Evolutionary conservation across 768 basidiomycete species (phyloP).

Genomic region (Lentinula sp.): DNA sequence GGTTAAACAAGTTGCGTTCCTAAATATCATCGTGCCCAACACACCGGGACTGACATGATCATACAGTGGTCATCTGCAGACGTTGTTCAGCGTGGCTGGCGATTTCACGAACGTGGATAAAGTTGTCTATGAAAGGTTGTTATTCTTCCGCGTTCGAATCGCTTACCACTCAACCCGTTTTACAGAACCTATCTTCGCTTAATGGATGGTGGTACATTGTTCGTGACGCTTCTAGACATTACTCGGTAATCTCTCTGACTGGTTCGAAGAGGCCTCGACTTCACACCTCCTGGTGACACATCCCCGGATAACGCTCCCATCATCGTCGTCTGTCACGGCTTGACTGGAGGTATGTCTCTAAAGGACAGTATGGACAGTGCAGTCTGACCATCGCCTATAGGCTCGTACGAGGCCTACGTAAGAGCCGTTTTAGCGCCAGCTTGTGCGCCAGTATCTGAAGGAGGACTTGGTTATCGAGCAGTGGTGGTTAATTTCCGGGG

Average conservation of each 20-base stretch:
- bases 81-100: slow-evolving; percentile 25
- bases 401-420: slow-evolving; percentile 88
- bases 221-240: slow-evolving; percentile 5
- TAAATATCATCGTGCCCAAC: slow-evolving; percentile 7
- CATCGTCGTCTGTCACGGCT: slow-evolving; percentile 21
- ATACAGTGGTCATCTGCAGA: slow-evolving; percentile 31
- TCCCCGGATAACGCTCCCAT: slow-evolving; percentile 12
- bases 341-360: slow-evolving; percentile 8
- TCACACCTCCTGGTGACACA: slow-evolving; percentile 20
- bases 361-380: not conserved
- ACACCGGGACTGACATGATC: not conserved
- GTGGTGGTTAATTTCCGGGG: slow-evolving; percentile 92
- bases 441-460: slow-evolving; percentile 61
- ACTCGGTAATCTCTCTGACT: not conserved
- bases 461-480: slow-evolving; percentile 88
- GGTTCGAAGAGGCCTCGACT: slow-evolving; percentile 28
- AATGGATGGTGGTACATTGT: slow-evolving; percentile 35
- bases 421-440: slow-evolving; percentile 74
- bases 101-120: slow-evolving; percentile 29
- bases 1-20: slow-evolving; percentile 16
- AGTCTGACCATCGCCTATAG: slow-evolving; percentile 26
- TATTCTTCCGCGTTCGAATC: not conserved
- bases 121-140: slow-evolving; percentile 29
- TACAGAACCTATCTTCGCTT: slow-evolving; percentile 26
- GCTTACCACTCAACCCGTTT: not conserved